Conservation (phyloP, 2,329 filamentous ascomycete genomes). For the Diplodia sapinea region DNA sequence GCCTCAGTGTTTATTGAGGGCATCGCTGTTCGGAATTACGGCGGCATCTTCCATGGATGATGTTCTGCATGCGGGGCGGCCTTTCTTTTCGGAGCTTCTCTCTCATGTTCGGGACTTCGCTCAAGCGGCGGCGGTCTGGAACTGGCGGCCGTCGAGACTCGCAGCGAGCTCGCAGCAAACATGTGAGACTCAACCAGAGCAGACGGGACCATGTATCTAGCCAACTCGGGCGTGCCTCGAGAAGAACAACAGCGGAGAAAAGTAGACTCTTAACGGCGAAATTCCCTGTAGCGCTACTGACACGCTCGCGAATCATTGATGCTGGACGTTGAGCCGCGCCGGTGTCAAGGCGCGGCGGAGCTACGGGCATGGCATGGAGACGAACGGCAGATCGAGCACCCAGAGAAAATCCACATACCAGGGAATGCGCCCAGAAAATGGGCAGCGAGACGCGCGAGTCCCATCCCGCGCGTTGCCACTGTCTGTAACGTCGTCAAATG, state of each 20-base stretch:
- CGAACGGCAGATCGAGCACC: conserved; percentile 31
- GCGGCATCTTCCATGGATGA: conserved; percentile 14
- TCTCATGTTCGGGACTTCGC: background rate
- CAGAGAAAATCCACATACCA: conserved; percentile 26
- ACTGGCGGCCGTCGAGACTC: background rate
- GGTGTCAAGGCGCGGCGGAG: conserved; percentile 14
- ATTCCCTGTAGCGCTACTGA: conserved; percentile 1
- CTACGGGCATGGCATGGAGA: conserved; percentile 27
- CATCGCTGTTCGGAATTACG: conserved; percentile 2
- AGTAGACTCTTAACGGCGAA: background rate
- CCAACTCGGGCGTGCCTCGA: background rate
- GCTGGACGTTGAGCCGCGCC: conserved; percentile 23
- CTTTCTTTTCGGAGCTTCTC: conserved; percentile 11
- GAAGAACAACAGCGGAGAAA: conserved; percentile 4
- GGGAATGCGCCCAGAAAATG: conserved; percentile 12
- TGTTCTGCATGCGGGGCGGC: conserved; percentile 26
- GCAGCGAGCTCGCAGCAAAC: conserved; percentile 9
- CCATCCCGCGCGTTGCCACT: conserved; percentile 5
- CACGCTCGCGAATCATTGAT: conserved; percentile 25
- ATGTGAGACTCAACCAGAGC: conserved; percentile 24
- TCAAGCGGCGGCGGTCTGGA: conserved; percentile 20
- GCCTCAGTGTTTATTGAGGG: conserved; percentile 29
- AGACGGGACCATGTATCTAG: conserved; percentile 6
- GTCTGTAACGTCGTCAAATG: conserved; percentile 1
- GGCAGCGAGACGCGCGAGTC: conserved; percentile 6